Base-by-base conservation (phyloP, 306 rosid species). In the Glycyrrhiza uralensis region DNA sequence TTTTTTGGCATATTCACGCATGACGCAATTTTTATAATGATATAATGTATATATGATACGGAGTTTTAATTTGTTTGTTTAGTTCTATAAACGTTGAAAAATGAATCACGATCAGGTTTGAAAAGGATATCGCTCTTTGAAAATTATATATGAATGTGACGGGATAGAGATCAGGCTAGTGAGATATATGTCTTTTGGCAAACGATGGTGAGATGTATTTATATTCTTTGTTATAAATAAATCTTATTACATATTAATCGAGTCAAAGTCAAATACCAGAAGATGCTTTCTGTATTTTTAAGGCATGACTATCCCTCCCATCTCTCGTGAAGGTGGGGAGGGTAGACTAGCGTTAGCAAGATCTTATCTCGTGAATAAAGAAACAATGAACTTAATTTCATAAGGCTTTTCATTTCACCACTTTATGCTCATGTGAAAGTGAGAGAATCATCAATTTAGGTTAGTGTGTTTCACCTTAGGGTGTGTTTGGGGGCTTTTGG, bases 231-330 rank as follows among this genome's bases (percentile, higher is more conserved):
- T n/a, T n/a, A n/a, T n/a, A n/a, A n/a, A n/a, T n/a, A n/a, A n/a
- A n/a, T n/a, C n/a, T n/a, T n/a, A n/a, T n/a, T n/a, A n/a, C n/a
- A n/a, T n/a, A n/a, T n/a, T n/a, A n/a, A n/a, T 2, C 22, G 14
- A 11, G 64, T 45, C 35, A 46, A 76, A 76, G 70, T 76, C 61
- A 67, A 44, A 76, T 54, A 5, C 7, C 35, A 7, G 20, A n/a
- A 36, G 51, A 26, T 13, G 13, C 14, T 20, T 60, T 44, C 6
- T 0, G 24, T 22, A 14, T 22, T 50, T 14, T 32, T 49, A 8
- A 10, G 38, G 63, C 23, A 24, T 35, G 28, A 44, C 41, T 32
- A 0, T 18, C 1, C 4, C 2, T 35, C 19, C 24, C 5, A 13
- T 55, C 44, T 38, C 44, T 3, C 44, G 13, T 38, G 44, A 38